phyloP scores from a whole-genome alignment of 495 filamentous ascomycete genomes.

The Recurvomyces mirabilis region DNA sequence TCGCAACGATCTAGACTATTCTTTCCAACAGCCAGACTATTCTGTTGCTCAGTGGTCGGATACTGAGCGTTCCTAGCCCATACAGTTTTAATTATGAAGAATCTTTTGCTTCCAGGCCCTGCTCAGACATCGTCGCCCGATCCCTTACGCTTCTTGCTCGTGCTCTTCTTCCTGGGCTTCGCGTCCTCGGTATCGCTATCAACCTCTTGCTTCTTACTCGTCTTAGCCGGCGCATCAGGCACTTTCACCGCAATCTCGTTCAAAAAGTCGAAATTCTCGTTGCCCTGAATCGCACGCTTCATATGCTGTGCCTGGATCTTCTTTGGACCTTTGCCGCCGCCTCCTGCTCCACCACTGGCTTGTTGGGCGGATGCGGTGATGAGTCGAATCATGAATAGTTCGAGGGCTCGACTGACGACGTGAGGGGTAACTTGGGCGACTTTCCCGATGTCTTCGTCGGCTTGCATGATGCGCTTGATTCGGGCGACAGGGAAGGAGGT shows the following conservation, averaged over 20 bases:
- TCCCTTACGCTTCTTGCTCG: constrained; percentile 17
- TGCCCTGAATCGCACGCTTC: constrained; percentile 73
- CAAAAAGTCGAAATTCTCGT: constrained; percentile 88
- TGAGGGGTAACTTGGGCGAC: constrained; percentile 94
- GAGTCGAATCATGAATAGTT: constrained; percentile 93
- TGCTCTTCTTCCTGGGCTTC: constrained; percentile 10
- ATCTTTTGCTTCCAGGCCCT: too few species aligned
- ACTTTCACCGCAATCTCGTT: constrained; percentile 83
- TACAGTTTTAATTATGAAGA: too few species aligned
- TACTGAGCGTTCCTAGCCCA: too few species aligned
- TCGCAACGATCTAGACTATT: too few species aligned
- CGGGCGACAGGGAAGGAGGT: constrained; percentile 96
- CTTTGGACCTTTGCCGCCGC: constrained; percentile 29
- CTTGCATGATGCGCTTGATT: constrained; percentile 99
- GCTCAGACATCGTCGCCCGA: constrained; percentile 3
- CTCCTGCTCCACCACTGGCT: constrained; percentile 6
- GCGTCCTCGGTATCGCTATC: constrained; percentile 15
- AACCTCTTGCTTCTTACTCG: constrained; percentile 14
- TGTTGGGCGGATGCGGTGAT: constrained; percentile 35
- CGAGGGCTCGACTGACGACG: constrained; percentile 89
- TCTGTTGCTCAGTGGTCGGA: too few species aligned
- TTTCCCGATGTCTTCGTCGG: constrained; percentile 97
- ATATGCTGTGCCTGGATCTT: constrained; percentile 82
- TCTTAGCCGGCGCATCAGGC: constrained; percentile 52
- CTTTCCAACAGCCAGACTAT: too few species aligned